A percentile compares a stretch with the other conserved stretches of the same genome.
Evolutionary conservation across 805 yeast species (phyloP).

Genomic region (Grigorovia humatica): DNA sequence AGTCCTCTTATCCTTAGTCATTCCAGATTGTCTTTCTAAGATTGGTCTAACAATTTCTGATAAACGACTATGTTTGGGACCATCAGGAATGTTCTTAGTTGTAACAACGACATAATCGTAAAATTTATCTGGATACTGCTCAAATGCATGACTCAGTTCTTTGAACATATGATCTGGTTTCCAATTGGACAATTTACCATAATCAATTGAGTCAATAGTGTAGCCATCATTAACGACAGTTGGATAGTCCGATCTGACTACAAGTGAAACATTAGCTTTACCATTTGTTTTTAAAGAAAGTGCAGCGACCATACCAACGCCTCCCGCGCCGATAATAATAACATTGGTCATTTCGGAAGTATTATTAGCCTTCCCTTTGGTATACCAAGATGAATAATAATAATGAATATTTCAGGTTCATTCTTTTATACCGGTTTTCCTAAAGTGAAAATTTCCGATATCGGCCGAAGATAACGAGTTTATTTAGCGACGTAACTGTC

Average conservation of each 20-base stretch:
- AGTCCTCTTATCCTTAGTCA: constrained; percentile 23
- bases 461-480: too few species aligned
- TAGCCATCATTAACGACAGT: constrained; percentile 43
- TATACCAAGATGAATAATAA: too few species aligned
- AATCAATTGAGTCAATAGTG: constrained; percentile 49
- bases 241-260: constrained; percentile 56
- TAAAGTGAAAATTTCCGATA: too few species aligned
- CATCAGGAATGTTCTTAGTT: constrained; percentile 63
- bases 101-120: constrained; percentile 55
- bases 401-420: too few species aligned
- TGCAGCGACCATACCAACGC: constrained; percentile 75
- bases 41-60: constrained; percentile 44
- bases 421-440: too few species aligned
- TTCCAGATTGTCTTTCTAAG: constrained; percentile 29
- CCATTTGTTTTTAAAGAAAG: constrained; percentile 44
- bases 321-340: constrained; percentile 71
- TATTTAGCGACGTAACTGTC: too few species aligned
- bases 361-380: neutral
- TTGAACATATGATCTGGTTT: constrained; percentile 45
- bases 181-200: constrained; percentile 47
- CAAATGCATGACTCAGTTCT: constrained; percentile 38
- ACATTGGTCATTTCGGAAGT: constrained; percentile 26
- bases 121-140: constrained; percentile 22
- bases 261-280: constrained; percentile 45
- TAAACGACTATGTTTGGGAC: constrained; percentile 32